Base-by-base conservation (phyloP, 441 rosid genomes). In the Kokia cookei region DNA sequence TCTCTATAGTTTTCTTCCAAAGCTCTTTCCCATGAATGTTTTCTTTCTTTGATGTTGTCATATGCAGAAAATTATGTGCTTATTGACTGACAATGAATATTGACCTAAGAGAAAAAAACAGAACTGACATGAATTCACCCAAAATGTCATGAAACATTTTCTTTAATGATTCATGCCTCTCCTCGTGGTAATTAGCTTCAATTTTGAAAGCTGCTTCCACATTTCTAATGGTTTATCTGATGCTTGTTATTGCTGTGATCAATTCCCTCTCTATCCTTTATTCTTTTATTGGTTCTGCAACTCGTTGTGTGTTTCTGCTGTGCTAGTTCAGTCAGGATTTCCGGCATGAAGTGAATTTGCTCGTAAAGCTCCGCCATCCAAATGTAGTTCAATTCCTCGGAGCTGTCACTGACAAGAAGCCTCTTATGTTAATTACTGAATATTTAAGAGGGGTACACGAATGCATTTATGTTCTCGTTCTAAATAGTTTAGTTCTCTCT, bases 321-420 rank as follows among this genome's bases (percentile, higher is more conserved):
- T 50, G 76, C 10, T 73, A 77, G 73, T 82, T 58, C 97, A 96
- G 99, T 75, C 98, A 93, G 86, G 99, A 96, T 86, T 96, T 96
- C 87, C 93, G 98, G 84, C 99, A 93, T 84, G 99, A 96, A 85
- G 97, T 92, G 80, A 88, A 89, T 84, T 86, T 96, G 85, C 92
- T 96, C 60, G 98, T 96, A 78, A 93, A 96, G 89, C 99, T 93
- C 85, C 96, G 98, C 57, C 98, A 96, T 81, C 98, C 98, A 11
- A 96, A 96, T 78, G 84, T 93, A 80, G 98, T 96, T 63, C 99
- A 96, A 76, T 96, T 96, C 83, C 87, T 96, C 71, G 99, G 99
- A 82, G 99, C 99, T 27, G 99, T 93, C 77, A 96, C 99, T 0
- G 97, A 93, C 76, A 90, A 84, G 90, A 96, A 96, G 89, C 99